Evolutionary conservation across 73 alveolate genomes (phyloP), one percentile per base, ranked within the genome.

Genomic region (Diophrys sp.): DNA sequence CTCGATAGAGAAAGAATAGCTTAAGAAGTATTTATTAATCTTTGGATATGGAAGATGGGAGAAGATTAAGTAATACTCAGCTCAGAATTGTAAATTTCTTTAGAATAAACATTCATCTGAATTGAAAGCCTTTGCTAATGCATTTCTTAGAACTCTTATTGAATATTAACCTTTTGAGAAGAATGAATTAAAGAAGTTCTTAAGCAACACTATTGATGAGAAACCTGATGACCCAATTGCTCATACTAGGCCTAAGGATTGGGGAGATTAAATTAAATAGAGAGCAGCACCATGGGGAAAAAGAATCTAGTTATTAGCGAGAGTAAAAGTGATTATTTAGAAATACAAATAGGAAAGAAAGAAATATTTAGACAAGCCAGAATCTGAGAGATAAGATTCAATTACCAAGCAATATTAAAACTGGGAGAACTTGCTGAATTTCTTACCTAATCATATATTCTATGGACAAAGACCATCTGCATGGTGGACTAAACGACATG

Each of bases 401-500:
- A 85, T 78, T 85, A 80, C 67, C 85, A 93, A 84, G 87, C 91
- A 78, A 68, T 90, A 77, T 72, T 85, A 82, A 84, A 87, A 92
- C 66, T 94, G 99, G 99, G 95, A 94, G 67, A 95, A 96, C 84
- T 82, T 97, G 56, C 89, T 97, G 74, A 94, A 95, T 83, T 97
- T 97, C 83, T 88, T 97, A 26, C 98, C 98, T 2, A 79, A 86
- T 67, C 79, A 84, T 67, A 86, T 89, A 31, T 91, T 90, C 70
- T 94, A 92, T 84, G 98, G 99, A 32, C 94, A 97, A 79, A 95
- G 98, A 66, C 99, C 99, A n/a, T 89, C 97, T 0, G 93, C 91
- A 11, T 97, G 99, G 99, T 97, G 99, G 99, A 96, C 97, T 1
- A 87, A 93, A 88, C 83, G 95, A 68, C 99, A 97, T 83, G 99